Percentiles rank a stretch among this genome's conserved stretches.
phyloP scores from a whole-genome alignment of 371 early-diverging fungal genomes.

The Chytridiales sp. region DNA sequence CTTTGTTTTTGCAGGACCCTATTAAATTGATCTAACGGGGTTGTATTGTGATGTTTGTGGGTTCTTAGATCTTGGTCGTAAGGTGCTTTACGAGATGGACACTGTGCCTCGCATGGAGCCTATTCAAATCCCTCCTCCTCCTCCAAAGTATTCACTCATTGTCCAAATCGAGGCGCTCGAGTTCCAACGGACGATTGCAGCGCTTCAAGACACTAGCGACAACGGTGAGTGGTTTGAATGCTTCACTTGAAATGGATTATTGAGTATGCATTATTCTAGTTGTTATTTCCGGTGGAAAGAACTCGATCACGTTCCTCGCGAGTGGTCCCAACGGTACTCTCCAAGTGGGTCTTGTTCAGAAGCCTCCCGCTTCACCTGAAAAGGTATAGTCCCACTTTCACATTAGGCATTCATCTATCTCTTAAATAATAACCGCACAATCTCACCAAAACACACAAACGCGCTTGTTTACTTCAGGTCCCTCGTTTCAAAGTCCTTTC shows the following conservation, averaged over 20 bases:
- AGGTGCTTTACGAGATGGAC: constrained; percentile 38
- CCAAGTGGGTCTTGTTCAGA: constrained; percentile 38
- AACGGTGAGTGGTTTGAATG: constrained; percentile 13
- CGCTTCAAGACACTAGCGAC: constrained; percentile 33
- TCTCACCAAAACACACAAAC: not conserved
- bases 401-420: not conserved
- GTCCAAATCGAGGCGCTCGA: constrained; percentile 33
- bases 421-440: not conserved
- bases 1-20: not conserved
- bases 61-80: constrained; percentile 25
- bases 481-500: constrained; percentile 36
- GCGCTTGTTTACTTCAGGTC: too few species aligned
- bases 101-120: constrained; percentile 30
- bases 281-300: constrained; percentile 25
- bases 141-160: constrained; percentile 23
- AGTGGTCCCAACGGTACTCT: constrained; percentile 28
- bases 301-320: constrained; percentile 31
- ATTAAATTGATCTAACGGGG: constrained; percentile 6
- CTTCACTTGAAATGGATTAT: not conserved
- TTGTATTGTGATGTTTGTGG: not conserved
- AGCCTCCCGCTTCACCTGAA: constrained; percentile 17
- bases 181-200: constrained; percentile 30
- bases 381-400: constrained; percentile 12
- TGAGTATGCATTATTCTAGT: constrained; percentile 9
- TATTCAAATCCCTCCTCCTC: constrained; percentile 5